phyloP scores from a whole-genome alignment of 1,284 basidiomycete genomes.

The Cronartium ribicola region DNA sequence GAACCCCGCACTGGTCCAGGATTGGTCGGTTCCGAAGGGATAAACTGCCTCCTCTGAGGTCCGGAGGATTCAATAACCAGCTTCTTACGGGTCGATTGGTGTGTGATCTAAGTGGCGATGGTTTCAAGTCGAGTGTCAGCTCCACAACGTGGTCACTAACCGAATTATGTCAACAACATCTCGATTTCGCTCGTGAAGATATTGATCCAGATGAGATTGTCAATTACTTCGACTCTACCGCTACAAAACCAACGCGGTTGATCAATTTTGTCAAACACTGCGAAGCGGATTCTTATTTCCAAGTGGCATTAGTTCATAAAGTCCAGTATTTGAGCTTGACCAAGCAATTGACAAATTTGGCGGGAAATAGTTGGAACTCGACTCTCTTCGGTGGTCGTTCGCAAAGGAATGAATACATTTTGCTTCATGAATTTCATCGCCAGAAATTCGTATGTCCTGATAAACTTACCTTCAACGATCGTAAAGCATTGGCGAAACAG shows the following conservation, averaged over 20 bases:
- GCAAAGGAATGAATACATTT: constrained; percentile 97
- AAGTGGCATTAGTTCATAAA: constrained; percentile 88
- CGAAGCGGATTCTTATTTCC: constrained; percentile 88
- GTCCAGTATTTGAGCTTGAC: constrained; percentile 87
- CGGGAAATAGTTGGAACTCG: constrained; percentile 97
- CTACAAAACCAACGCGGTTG: constrained; percentile 71
- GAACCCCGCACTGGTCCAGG: constrained; percentile 86
- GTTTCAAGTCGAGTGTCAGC: constrained; percentile 90
- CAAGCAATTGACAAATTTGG: constrained; percentile 90
- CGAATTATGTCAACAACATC: constrained; percentile 89
- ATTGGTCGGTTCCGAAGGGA: constrained; percentile 85
- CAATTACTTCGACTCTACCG: constrained; percentile 78
- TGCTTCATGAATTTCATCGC: constrained; percentile 94
- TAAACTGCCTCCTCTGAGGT: constrained; percentile 70
- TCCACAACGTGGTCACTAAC: constrained; percentile 97
- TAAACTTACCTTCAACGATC: constrained; percentile 66
- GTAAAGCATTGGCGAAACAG: constrained; percentile 58
- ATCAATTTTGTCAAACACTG: constrained; percentile 85
- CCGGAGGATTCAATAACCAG: constrained; percentile 69
- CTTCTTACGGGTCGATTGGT: constrained; percentile 81
- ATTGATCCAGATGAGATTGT: constrained; percentile 95
- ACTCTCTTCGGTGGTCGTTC: constrained; percentile 89
- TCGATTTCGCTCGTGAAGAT: constrained; percentile 78
- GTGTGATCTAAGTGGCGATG: constrained; percentile 89
- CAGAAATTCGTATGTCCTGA: constrained; percentile 96